Base-by-base conservation (phyloP, 106 monocot genomes). In the Allium cepa region DNA sequence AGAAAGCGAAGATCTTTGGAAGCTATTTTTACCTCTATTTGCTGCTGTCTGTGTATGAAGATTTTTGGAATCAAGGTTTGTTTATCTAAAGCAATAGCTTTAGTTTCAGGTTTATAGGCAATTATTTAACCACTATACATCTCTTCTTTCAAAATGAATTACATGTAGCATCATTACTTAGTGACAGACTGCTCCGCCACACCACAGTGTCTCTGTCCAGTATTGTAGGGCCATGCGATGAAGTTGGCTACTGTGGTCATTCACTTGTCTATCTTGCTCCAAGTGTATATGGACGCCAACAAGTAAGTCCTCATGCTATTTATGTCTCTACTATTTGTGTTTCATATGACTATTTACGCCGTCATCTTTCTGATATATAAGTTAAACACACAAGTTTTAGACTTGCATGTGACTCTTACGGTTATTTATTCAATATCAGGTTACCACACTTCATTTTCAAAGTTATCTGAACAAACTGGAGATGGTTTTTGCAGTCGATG, bases 171-270 rank as follows among this genome's bases (percentile, higher is more conserved):
- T 63, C 73, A 15, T 57, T 53, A 2, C 48, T 84, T n/a, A 71
- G 78, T 27, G 51, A 72, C 57, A 78, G 81, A 71, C 15, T 82
- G 16, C 49, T 90, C 26, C 69, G 71, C 22, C 51, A n/a, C n/a
- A n/a, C n/a, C n/a, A n/a, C n/a, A n/a, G n/a, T 94, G 7, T 90
- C 87, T 0, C 84, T 94, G 75, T 94, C 94, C 14, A 94, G 87
- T 60, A 50, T 94, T 7, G 49, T 87, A 6, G 94, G 94, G 0
- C 90, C 94, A 10, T 56, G 68, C 14, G 94, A 94, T 50, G 79
- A 94, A 61, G 60, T 94, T 8, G 64, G 64, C 12, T 84, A 87
- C 62, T 90, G 68, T 63, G 87, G 82, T 8, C 84, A 90, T 66
- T 86, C 84, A n/a, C 9, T 94, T n/a, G 78, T 78, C 45, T 94